Percentiles rank a stretch among this genome's conserved stretches.
Evolutionary conservation across 306 rosid species (phyloP).

Genomic region (Cicer judaicum): DNA sequence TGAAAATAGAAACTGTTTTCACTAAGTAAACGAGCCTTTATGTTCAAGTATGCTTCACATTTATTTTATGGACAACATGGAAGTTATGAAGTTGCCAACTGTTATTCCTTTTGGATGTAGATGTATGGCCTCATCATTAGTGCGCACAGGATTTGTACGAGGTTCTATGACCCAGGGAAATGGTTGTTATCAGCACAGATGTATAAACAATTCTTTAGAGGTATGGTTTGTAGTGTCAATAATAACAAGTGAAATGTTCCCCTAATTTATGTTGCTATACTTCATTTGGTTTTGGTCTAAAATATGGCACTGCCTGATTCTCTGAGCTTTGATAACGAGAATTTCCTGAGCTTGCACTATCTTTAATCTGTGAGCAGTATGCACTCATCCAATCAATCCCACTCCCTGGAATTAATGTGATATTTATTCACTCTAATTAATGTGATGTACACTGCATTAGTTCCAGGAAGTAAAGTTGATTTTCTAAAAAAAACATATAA

Average conservation of each 20-base stretch:
- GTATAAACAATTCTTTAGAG: constrained; percentile 81
- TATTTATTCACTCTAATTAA: neutral
- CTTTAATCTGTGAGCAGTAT: constrained; percentile 17
- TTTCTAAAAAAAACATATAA: neutral
- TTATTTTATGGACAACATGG: constrained; percentile 7
- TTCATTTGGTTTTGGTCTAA: constrained; percentile 26
- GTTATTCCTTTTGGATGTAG: constrained; percentile 53
- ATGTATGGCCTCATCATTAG: constrained; percentile 97
- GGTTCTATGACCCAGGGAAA: constrained; percentile 96
- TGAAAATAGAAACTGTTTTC: too few species aligned
- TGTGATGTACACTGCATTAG: constrained; percentile 10
- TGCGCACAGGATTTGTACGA: constrained; percentile 91
- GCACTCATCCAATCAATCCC: neutral
- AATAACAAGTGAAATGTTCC: constrained; percentile 2
- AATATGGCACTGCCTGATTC: constrained; percentile 28
- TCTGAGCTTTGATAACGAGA: neutral
- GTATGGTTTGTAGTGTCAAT: constrained; percentile 51
- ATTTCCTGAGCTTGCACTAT: constrained; percentile 1
- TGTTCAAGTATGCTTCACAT: constrained; percentile 8
- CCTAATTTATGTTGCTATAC: constrained; percentile 22
- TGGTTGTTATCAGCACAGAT: constrained; percentile 98
- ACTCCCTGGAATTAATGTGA: neutral
- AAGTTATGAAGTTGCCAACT: constrained; percentile 41
- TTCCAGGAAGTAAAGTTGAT: neutral
- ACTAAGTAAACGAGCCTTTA: neutral